Evolutionary conservation across 2,329 filamentous ascomycete species (phyloP).

Genomic region (Xylaria hypoxylon): DNA sequence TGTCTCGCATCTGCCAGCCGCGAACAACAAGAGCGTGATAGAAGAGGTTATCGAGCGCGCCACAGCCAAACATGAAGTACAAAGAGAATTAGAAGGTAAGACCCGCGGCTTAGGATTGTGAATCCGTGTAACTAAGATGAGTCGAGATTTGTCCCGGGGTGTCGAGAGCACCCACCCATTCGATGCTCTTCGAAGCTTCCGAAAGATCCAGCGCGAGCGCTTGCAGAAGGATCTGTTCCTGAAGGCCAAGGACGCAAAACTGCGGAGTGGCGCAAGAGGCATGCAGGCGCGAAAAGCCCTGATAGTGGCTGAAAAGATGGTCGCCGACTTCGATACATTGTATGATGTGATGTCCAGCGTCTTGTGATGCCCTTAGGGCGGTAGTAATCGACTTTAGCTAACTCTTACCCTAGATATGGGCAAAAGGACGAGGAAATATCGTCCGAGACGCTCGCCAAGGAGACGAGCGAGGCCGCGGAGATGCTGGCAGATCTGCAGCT

Average conservation of each 20-base stretch:
- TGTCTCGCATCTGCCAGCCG: constrained; percentile 5
- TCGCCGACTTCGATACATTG: constrained; percentile 67
- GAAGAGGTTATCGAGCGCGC: constrained; percentile 75
- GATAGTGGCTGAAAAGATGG: constrained; percentile 73
- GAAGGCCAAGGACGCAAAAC: constrained; percentile 77
- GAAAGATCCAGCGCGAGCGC: constrained; percentile 71
- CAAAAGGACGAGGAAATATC: constrained; percentile 69
- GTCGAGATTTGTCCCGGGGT: constrained; percentile 66
- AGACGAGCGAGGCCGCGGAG: constrained; percentile 77
- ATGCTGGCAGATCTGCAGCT: constrained; percentile 76
- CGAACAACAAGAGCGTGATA: constrained; percentile 60
- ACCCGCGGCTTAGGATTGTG: constrained; percentile 9
- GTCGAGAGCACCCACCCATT: constrained; percentile 69
- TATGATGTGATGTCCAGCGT: constrained; percentile 51
- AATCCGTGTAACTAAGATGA: constrained; percentile 6
- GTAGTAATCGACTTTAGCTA: not conserved
- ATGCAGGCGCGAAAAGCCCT: constrained; percentile 80
- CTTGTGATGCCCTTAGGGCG: not conserved
- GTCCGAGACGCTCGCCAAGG: constrained; percentile 66
- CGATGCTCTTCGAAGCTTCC: constrained; percentile 69
- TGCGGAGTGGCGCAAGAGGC: constrained; percentile 80
- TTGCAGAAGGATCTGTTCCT: constrained; percentile 73
- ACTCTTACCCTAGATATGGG: constrained; percentile 53
- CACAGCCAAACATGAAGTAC: constrained; percentile 66
- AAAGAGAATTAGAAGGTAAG: constrained; percentile 71